Base-by-base conservation (phyloP, 495 filamentous ascomycete genomes). In the Corynascus novoguineensis region DNA sequence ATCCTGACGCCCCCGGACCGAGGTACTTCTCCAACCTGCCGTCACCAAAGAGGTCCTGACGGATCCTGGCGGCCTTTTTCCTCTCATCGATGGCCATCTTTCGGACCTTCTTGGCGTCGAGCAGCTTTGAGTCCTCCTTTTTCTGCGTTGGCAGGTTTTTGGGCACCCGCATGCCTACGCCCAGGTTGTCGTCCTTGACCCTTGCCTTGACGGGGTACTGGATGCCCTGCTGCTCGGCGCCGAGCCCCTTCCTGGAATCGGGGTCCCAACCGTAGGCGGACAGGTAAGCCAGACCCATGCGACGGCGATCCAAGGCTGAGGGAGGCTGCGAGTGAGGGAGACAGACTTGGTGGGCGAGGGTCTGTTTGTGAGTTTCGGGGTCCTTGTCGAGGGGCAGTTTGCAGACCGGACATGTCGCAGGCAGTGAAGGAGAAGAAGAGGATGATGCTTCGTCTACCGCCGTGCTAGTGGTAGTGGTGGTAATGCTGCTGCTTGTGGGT, bases 221-320 rank as follows among this genome's bases (percentile, higher is more conserved):
- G 28, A 88, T 86, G 3, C 92, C 92, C 65, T 92, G 82, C 1
- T 87, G 85, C 1, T 67, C 59, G 19, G 77, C 78, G 0, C 92
- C 92, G 0, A 97, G 78, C 0, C 92, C 92, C 6, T 73, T 63
- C 22, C 89, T 72, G 34, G 82, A 78, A 71, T 97, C 91, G 0
- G 88, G 90, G 67, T 96, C 88, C 88, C 89, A 97, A 35, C 92
- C 92, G 60, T 90, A 84, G 1, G 83, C 77, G 29, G 85, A 78
- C 3, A 97, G 82, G 48, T 88, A 85, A 53, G 80, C 78, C 8
- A 97, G 76, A 0, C 92, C 92, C 68, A 83, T 82, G 34, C 87
- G 80, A 3, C 77, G 78, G n/a, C 92, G 85, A 68, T 95, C 87
- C 2, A 96, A 72, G 53, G 87, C 80, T 0, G 90, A 95, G 2